Evolutionary conservation across 352 stramenopile species (phyloP).

Genomic region (Phytophthora quininea): DNA sequence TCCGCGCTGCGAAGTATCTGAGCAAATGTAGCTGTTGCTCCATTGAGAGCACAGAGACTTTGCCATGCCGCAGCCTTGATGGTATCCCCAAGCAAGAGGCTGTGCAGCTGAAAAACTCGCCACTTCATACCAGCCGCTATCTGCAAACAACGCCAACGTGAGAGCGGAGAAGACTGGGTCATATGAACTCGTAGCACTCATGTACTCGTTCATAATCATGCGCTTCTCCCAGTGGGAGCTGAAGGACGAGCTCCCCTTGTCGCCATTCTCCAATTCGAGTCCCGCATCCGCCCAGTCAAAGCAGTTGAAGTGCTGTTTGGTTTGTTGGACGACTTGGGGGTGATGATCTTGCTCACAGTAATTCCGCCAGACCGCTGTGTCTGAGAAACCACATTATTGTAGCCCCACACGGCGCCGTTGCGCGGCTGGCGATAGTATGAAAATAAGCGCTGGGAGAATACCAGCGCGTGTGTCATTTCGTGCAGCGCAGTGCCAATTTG

Average conservation of each 20-base stretch:
- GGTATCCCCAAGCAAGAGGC: constrained; percentile 68
- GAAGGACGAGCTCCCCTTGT: constrained; percentile 59
- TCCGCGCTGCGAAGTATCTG: constrained; percentile 36
- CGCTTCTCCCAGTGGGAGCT: constrained; percentile 88
- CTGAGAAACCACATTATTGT: constrained; percentile 70
- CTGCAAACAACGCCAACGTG: constrained; percentile 79
- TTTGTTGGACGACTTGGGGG: constrained; percentile 63
- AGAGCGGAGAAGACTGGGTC: constrained; percentile 77
- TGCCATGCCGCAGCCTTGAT: constrained; percentile 75
- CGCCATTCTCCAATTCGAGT: constrained; percentile 77
- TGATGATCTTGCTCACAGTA: constrained; percentile 77
- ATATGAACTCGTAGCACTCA: constrained; percentile 79
- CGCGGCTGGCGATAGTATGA: constrained; percentile 64
- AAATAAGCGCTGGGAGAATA: constrained; percentile 75
- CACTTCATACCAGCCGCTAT: constrained; percentile 85
- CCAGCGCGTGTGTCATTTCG: constrained; percentile 84
- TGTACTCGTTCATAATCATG: constrained; percentile 84
- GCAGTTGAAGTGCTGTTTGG: constrained; percentile 82
- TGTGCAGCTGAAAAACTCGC: constrained; percentile 60
- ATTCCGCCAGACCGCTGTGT: constrained; percentile 49
- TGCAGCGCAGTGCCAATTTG: constrained; percentile 80
- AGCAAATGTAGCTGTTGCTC: constrained; percentile 76
- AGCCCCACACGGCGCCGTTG: constrained; percentile 63
- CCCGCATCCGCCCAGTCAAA: constrained; percentile 66
- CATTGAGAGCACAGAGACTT: constrained; percentile 68